phyloP scores from a whole-genome alignment of 2,329 filamentous ascomycete species.

The Aureobasidium pullulans region DNA sequence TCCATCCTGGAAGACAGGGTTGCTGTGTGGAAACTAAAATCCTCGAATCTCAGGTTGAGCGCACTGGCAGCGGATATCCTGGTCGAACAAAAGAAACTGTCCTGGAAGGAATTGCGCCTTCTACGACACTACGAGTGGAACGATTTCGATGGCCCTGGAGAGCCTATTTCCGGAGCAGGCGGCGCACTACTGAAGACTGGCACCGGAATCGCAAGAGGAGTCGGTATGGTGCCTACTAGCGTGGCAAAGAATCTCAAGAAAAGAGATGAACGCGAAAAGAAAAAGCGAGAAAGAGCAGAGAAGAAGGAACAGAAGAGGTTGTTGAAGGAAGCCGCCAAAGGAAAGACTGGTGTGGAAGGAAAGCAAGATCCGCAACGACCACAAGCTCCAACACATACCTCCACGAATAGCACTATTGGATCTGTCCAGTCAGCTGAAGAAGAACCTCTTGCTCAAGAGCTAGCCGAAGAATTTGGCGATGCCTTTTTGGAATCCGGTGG shows the following conservation, averaged over 20 bases:
- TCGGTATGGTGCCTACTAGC: constrained; percentile 57
- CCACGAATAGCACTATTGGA: constrained; percentile 21
- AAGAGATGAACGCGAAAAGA: constrained; percentile 45
- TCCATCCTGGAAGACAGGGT: constrained; percentile 55
- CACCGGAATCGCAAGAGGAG: constrained; percentile 53
- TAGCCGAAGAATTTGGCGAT: constrained; percentile 56
- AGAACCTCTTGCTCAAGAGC: constrained; percentile 22
- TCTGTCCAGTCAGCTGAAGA: constrained; percentile 24
- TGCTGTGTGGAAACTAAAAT: constrained; percentile 60
- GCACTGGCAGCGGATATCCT: constrained; percentile 59
- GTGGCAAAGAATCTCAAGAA: constrained; percentile 52
- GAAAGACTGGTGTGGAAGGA: constrained; percentile 1
- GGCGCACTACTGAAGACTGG: constrained; percentile 55
- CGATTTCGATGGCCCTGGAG: constrained; percentile 67
- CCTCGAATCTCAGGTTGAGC: constrained; percentile 53
- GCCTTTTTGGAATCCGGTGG: constrained; percentile 65
- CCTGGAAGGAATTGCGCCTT: constrained; percentile 57
- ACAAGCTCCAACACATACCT: constrained; percentile 17
- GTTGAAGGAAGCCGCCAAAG: constrained; percentile 15
- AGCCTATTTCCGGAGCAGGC: constrained; percentile 60
- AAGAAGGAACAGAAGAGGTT: constrained; percentile 22
- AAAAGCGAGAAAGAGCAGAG: constrained; percentile 33
- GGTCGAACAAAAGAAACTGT: constrained; percentile 52
- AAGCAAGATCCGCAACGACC: constrained; percentile 5
- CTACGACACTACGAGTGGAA: constrained; percentile 66